phyloP scores from a whole-genome alignment of 2,329 filamentous ascomycete genomes.

The Epichloe baconii region DNA sequence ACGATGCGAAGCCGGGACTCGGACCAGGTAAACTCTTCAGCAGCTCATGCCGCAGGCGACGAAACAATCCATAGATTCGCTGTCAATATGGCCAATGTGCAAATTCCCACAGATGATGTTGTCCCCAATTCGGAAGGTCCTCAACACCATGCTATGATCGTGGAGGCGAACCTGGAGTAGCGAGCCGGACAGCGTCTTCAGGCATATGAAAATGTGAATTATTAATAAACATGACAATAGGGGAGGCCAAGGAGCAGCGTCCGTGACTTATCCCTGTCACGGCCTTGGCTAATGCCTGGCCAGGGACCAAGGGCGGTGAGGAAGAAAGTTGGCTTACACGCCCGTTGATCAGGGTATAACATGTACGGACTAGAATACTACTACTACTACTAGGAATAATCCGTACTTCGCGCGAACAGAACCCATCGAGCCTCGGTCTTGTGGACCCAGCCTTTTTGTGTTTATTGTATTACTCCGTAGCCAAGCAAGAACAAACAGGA shows the following conservation, averaged over 20 bases:
- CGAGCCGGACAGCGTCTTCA: background rate
- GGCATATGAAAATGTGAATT: background rate
- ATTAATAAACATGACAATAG: background rate
- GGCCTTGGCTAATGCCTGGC: background rate
- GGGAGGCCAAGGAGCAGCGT: background rate
- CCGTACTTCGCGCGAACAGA: background rate
- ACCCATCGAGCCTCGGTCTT: background rate
- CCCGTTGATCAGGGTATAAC: background rate
- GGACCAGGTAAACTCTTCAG: background rate
- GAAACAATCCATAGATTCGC: background rate
- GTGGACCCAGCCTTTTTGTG: background rate
- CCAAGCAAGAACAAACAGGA: background rate
- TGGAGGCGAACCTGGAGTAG: background rate
- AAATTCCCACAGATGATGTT: background rate
- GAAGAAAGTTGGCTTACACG: background rate
- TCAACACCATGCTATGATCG: constrained; percentile 1
- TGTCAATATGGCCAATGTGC: background rate
- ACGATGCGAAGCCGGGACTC: background rate
- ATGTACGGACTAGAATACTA: too few species aligned
- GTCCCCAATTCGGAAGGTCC: background rate
- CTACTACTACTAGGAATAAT: too few species aligned
- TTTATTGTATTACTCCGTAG: background rate
- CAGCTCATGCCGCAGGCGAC: background rate
- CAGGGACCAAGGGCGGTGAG: constrained; percentile 3
- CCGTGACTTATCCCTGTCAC: constrained; percentile 2